These are phyloP conservation scores for Wallacemonas sp. DNA, from an alignment of 208 protist genomes.

Conservation along the genomic window DNA sequence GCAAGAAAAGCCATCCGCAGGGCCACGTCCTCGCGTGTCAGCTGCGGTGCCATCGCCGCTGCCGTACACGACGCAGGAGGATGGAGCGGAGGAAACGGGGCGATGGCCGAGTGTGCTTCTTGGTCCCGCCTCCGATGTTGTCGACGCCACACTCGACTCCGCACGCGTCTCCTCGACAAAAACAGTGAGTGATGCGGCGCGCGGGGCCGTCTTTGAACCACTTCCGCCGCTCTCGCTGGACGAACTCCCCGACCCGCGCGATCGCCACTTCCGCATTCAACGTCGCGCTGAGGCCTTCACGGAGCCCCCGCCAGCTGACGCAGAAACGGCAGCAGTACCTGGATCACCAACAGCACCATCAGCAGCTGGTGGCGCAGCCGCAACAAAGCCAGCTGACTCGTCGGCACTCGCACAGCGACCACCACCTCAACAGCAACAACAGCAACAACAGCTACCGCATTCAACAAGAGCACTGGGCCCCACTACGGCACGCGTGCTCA, in stretches of 20 bases:
- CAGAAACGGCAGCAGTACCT: neutral
- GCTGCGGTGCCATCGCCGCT: too few species aligned
- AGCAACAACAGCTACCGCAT: neutral
- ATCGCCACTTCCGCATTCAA: slow-evolving; percentile 28
- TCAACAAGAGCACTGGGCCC: neutral
- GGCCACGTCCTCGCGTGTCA: too few species aligned
- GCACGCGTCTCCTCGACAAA: too few species aligned
- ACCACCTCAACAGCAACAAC: neutral
- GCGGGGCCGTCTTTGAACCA: slow-evolving; percentile 9
- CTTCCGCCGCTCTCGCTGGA: slow-evolving; percentile 25
- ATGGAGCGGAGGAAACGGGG: slow-evolving; percentile 2
- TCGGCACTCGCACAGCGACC: too few species aligned
- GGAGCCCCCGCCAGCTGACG: neutral
- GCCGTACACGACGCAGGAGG: neutral
- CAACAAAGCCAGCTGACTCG: neutral
- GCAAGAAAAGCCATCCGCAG: slow-evolving; percentile 2
- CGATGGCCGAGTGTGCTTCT: slow-evolving; percentile 8
- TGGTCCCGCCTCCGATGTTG: too few species aligned
- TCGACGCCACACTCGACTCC: too few species aligned
- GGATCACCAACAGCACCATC: neutral
- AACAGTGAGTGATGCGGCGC: neutral
- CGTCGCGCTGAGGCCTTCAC: neutral
- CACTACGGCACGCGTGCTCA: neutral
- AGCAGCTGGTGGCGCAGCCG: neutral
- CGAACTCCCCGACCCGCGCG: slow-evolving; percentile 25